Percentiles rank a stretch among this genome's conserved stretches.
phyloP scores from a whole-genome alignment of 129 eudicot genomes.

The Apium graveolens region DNA sequence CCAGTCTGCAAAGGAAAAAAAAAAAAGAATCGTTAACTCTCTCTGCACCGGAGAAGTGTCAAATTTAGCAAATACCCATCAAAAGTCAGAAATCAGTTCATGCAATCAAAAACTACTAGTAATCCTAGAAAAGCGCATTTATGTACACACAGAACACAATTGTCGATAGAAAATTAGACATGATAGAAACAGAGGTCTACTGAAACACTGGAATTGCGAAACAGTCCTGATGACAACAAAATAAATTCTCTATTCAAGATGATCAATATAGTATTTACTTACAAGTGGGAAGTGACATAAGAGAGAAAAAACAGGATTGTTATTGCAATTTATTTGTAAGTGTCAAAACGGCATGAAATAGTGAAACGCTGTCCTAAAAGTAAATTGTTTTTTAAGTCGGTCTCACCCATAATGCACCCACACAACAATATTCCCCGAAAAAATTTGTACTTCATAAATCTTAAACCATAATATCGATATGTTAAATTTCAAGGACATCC shows the following conservation, averaged over 20 bases:
- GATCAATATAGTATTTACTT: neutral
- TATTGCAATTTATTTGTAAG: neutral
- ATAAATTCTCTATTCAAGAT: too few relatives aligned
- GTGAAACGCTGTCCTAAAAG: neutral
- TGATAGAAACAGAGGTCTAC: neutral
- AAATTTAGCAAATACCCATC: neutral
- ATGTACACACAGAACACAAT: neutral
- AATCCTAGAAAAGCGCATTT: neutral
- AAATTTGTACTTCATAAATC: neutral
- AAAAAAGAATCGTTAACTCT: too few relatives aligned
- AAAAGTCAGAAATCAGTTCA: neutral
- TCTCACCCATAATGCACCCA: neutral
- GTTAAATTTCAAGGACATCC: too few relatives aligned
- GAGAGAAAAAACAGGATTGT: neutral
- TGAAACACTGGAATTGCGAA: neutral
- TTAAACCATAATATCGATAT: neutral
- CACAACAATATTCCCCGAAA: neutral
- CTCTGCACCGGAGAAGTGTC: neutral
- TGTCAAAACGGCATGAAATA: neutral
- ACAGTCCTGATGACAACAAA: neutral
- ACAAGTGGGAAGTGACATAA: neutral
- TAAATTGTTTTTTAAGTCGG: neutral
- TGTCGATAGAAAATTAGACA: neutral
- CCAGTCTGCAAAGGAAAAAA: slow-evolving; percentile 57
- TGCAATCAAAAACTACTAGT: neutral